Percentiles rank a stretch among this genome's conserved stretches.
Conservation (phyloP, 2,329 filamentous ascomycete genomes). For the Aureobasidium sp. region DNA sequence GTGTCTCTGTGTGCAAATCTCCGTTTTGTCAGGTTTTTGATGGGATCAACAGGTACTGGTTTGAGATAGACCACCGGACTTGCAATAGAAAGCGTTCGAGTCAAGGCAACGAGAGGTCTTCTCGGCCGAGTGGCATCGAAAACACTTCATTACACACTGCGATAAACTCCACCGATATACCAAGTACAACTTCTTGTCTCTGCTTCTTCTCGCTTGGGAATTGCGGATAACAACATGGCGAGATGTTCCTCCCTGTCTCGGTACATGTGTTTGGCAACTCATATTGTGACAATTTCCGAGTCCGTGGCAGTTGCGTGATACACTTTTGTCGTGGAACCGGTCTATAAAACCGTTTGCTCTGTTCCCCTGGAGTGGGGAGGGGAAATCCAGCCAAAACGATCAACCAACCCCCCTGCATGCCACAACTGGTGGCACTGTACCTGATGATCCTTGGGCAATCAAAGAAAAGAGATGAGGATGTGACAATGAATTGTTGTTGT, state of each 20-base stretch:
- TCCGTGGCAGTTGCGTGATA: slow-evolving; percentile 6
- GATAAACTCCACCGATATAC: neutral
- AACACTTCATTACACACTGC: no score
- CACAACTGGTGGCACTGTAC: neutral
- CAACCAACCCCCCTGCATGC: slow-evolving; percentile 6
- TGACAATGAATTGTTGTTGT: neutral
- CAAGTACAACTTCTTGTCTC: neutral
- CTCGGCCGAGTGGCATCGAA: slow-evolving; percentile 1
- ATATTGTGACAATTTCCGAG: slow-evolving; percentile 10
- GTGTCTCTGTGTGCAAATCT: slow-evolving; percentile 9
- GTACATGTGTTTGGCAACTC: no score
- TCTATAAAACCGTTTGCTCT: slow-evolving; percentile 7
- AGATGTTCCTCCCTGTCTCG: slow-evolving; percentile 5
- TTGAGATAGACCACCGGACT: neutral
- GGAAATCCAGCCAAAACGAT: neutral
- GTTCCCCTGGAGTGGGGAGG: neutral
- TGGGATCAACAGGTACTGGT: neutral
- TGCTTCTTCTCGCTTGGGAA: neutral
- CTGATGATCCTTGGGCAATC: slow-evolving; percentile 7
- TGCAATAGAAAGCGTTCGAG: neutral
- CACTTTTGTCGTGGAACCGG: neutral
- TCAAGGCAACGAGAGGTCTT: neutral
- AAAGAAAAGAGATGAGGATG: neutral
- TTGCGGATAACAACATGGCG: no score
- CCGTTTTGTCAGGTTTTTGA: neutral